Evolutionary conservation across 495 filamentous ascomycete genomes (phyloP), one percentile per base, ranked within the genome.

Genomic region (Penicillium robsamsonii): DNA sequence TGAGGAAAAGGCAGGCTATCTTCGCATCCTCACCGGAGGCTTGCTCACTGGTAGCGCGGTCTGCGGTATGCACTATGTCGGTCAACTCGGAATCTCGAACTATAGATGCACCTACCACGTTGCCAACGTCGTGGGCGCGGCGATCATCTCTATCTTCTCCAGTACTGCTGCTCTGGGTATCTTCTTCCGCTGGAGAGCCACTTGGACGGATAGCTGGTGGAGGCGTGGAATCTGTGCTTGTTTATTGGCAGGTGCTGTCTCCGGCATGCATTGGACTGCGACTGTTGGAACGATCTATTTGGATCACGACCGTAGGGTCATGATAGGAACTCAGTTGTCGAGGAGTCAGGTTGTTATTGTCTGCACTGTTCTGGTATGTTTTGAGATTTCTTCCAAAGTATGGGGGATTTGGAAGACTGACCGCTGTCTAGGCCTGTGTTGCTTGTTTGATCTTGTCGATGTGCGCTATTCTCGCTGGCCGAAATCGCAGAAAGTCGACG

Each of bases 61-160:
- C 50, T 88, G 87, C 52, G 92, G 87, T 5, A 96, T 96, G 92
- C 90, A 96, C 66, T 96, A 96, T 61, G 73, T 95, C 43, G 90
- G 90, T 25, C 89, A 95, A 63, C 79, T 87, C 12, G 89, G 91
- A 33, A 92, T 94, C 60, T 73, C 76, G 13, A 94, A 96, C 67
- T 96, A 96, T 64, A 59, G 61, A 7, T 83, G 85, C 61, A 58
- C 64, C 11, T 92, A 93, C 57, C 31, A 59, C 8, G 59, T 70
- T 11, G 69, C 66, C 5, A 81, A 84, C 63, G 79, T 96, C n/a
- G 69, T 84, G 8, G 90, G 84, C 2, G 83, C 92, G 5, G 79
- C 81, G 18, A 58, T 88, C 35, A 89, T 95, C 57, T 90, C 91
- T 15, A 75, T 88, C 4, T 75, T 81, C 38, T 88, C 87, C 2